A percentile compares a stretch with the other conserved stretches of the same genome.
phyloP scores from a whole-genome alignment of 139 green algal species.

The Auxenochlorella pyrenoidosa region DNA sequence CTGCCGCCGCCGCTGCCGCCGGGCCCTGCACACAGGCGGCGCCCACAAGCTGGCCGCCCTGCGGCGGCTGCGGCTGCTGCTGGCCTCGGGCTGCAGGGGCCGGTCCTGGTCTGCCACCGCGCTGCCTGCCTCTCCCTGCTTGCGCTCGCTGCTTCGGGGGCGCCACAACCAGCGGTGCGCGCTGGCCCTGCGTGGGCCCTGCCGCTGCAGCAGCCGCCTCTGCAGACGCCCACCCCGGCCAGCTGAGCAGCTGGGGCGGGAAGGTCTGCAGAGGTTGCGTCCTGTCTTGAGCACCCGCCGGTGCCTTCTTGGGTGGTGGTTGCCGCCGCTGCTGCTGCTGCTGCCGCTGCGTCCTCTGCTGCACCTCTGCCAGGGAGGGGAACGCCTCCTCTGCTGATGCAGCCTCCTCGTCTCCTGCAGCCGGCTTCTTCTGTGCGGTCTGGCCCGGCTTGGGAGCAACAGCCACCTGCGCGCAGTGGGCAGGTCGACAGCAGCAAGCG shows the following conservation, averaged over 20 bases:
- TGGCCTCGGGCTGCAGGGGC: not conserved
- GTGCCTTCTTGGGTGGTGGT: not conserved
- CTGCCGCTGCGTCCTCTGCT: slow-evolving; percentile 7
- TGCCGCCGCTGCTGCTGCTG: not conserved
- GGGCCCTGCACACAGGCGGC: not conserved
- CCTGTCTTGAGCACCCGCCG: not conserved
- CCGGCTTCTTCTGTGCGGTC: not conserved
- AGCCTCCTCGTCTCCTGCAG: not conserved
- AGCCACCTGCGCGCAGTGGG: not conserved
- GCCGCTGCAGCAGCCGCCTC: not conserved
- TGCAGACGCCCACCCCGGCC: not conserved
- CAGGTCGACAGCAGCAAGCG: not conserved
- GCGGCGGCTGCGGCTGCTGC: not conserved
- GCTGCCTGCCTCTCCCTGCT: not conserved
- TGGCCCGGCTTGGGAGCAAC: slow-evolving; percentile 3
- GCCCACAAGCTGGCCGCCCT: not conserved
- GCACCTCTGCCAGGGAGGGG: not conserved
- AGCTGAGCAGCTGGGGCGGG: not conserved
- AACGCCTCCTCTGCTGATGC: not conserved
- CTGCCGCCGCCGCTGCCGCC: not conserved
- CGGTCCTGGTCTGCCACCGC: not conserved
- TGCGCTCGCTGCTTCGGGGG: not conserved
- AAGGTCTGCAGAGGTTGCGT: too few relatives aligned
- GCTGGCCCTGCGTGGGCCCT: not conserved
- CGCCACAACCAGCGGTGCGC: not conserved